Conservation (phyloP, 805 yeast species). For the Yarrowia yakushimensis region DNA sequence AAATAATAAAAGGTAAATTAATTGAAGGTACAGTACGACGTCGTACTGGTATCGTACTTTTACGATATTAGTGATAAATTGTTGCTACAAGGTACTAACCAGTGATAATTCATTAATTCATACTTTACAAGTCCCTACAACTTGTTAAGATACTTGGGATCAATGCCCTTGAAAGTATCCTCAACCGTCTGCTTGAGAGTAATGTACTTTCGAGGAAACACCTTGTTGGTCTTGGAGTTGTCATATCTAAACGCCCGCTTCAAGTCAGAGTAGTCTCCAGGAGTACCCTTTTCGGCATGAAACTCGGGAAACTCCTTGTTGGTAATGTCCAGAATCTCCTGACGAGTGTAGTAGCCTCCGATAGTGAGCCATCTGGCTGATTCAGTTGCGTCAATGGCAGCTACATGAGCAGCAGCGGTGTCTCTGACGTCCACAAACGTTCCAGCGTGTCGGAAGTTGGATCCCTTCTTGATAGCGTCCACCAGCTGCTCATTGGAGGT, state of each 20-base stretch:
- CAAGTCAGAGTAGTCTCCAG: not conserved
- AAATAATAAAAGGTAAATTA: too few species aligned
- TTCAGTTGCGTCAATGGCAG: constrained; percentile 41
- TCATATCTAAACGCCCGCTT: not conserved
- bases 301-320: constrained; percentile 14
- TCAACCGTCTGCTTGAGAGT: not conserved
- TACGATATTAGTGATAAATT: too few species aligned
- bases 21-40: too few species aligned
- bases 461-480: not conserved
- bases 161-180: not conserved
- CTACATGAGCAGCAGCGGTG: constrained; percentile 55
- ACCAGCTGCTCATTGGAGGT: constrained; percentile 35
- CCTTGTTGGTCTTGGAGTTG: constrained; percentile 17
- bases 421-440: constrained; percentile 55
- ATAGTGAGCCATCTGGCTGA: constrained; percentile 33
- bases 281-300: not conserved
- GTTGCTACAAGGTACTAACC: too few species aligned
- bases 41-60: too few species aligned
- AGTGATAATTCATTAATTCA: too few species aligned
- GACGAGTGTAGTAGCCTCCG: constrained; percentile 31
- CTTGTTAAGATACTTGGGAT: constrained; percentile 2
- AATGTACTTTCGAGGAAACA: not conserved
- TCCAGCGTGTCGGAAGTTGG: not conserved
- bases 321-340: constrained; percentile 29
- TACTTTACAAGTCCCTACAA: not conserved